These are phyloP conservation scores for Colletotrichum orchidophilum DNA, from an alignment of 2,329 filamentous ascomycete species.

Conservation along the genomic window DNA sequence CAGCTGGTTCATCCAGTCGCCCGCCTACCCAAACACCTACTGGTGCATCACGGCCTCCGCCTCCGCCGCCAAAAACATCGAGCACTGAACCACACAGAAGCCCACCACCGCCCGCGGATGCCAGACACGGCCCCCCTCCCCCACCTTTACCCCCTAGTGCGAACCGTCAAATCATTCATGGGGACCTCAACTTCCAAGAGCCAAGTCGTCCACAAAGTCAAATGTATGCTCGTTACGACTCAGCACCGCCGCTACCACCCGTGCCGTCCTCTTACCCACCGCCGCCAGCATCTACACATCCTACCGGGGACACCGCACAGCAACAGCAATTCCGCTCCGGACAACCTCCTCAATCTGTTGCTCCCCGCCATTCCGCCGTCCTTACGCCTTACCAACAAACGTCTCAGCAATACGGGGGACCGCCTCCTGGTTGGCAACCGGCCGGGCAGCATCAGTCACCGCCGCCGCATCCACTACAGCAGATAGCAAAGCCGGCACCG, in stretches of 20 bases:
- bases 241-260: conserved; percentile 55
- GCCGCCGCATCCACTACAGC: conserved; percentile 38
- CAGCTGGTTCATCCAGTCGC: conserved; percentile 50
- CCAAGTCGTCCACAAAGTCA: conserved; percentile 24
- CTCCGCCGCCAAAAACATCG: conserved; percentile 64
- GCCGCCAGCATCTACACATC: conserved; percentile 15
- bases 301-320: conserved; percentile 21
- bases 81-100: conserved; percentile 45
- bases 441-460: conserved; percentile 33
- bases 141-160: conserved; percentile 43
- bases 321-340: conserved; percentile 21
- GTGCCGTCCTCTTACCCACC: background rate
- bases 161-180: conserved; percentile 37
- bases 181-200: conserved; percentile 31
- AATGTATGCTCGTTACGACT: conserved; percentile 55
- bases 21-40: conserved; percentile 43
- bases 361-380: conserved; percentile 37
- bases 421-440: conserved; percentile 34
- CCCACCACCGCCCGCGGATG: conserved; percentile 34
- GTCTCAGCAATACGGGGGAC: conserved; percentile 10
- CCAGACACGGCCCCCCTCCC: conserved; percentile 40
- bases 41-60: conserved; percentile 51
- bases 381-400: conserved; percentile 35
- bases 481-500: conserved; percentile 44
- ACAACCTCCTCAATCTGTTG: conserved; percentile 27